These are phyloP conservation scores for Phytophthora pseudosyringae DNA, from an alignment of 352 stramenopile genomes.

Conservation along the genomic window DNA sequence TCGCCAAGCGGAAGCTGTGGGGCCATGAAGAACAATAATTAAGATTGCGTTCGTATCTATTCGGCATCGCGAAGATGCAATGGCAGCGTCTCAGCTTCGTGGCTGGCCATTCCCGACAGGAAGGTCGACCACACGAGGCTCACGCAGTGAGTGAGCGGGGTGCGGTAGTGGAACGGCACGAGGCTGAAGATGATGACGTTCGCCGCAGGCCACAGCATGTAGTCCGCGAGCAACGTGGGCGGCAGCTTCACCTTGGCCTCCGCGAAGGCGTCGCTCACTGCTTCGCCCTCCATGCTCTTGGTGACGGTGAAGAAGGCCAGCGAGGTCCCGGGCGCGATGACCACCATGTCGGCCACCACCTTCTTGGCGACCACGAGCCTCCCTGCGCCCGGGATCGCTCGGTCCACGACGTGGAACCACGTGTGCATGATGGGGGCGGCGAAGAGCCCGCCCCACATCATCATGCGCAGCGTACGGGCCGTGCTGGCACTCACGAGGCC, in stretches of 20 bases:
- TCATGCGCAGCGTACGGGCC: slow-evolving; percentile 67
- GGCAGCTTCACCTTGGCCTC: slow-evolving; percentile 29
- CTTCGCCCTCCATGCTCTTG: slow-evolving; percentile 33
- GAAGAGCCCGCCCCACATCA: slow-evolving; percentile 83
- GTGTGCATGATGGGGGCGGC: slow-evolving; percentile 88
- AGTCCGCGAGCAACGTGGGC: slow-evolving; percentile 41
- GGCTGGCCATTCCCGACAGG: slow-evolving; percentile 42
- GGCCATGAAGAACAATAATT: not conserved
- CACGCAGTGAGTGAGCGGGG: slow-evolving; percentile 43
- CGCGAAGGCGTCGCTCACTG: slow-evolving; percentile 15
- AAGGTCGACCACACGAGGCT: slow-evolving; percentile 51
- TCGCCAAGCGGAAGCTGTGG: not conserved
- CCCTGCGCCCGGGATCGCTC: slow-evolving; percentile 31
- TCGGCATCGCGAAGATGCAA: slow-evolving; percentile 7
- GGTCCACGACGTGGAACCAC: slow-evolving; percentile 87
- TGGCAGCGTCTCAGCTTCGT: slow-evolving; percentile 23
- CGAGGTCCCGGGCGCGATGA: slow-evolving; percentile 40
- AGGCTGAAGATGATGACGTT: slow-evolving; percentile 38
- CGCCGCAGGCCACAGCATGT: slow-evolving; percentile 40
- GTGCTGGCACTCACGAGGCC: slow-evolving; percentile 22
- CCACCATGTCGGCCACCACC: slow-evolving; percentile 43
- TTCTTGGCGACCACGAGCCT: slow-evolving; percentile 39
- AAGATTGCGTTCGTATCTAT: not conserved
- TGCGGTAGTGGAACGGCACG: slow-evolving; percentile 36
- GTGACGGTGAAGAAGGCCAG: slow-evolving; percentile 42